Percentiles rank a stretch among this genome's conserved stretches.
These are phyloP conservation scores for Paecilomyces variotii DNA, from an alignment of 2,329 filamentous ascomycete species.

Conservation along the genomic window DNA sequence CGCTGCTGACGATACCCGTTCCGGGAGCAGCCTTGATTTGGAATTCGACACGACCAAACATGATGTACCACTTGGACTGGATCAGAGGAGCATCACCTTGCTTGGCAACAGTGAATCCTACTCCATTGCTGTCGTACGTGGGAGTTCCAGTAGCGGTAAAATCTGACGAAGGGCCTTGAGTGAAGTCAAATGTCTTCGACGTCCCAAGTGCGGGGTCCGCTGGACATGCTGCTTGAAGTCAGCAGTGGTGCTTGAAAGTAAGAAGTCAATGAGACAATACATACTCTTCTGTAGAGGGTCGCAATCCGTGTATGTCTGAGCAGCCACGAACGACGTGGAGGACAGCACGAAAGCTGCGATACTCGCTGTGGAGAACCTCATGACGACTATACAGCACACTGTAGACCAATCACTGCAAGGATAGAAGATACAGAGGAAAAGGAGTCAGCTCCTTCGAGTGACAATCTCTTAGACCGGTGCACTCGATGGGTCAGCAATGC, in stretches of 20 bases:
- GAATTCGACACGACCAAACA: constrained; percentile 90
- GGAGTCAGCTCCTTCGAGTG: constrained; percentile 4
- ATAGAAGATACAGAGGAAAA: constrained; percentile 3
- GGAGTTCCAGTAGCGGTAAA: constrained; percentile 63
- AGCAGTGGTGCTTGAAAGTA: constrained; percentile 4
- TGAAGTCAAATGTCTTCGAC: constrained; percentile 79
- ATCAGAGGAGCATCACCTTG: constrained; percentile 81
- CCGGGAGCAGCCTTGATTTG: constrained; percentile 80
- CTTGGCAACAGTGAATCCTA: constrained; percentile 67
- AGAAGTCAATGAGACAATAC: constrained; percentile 4
- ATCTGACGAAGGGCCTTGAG: constrained; percentile 64
- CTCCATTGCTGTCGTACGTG: constrained; percentile 69
- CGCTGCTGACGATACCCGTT: constrained; percentile 83
- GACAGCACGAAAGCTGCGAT: constrained; percentile 20
- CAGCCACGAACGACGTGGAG: constrained; percentile 19
- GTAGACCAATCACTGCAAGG: background rate
- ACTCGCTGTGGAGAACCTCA: constrained; percentile 22
- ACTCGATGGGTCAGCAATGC: background rate
- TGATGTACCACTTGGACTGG: constrained; percentile 91
- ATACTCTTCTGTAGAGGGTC: constrained; percentile 34
- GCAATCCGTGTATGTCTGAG: constrained; percentile 39
- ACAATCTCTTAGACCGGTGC: constrained; percentile 3
- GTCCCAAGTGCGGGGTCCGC: constrained; percentile 73
- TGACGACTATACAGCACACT: constrained; percentile 11
- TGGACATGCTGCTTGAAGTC: constrained; percentile 51